Base-by-base conservation (phyloP, 2,329 filamentous ascomycete species). In the Aspergillus hortae region DNA sequence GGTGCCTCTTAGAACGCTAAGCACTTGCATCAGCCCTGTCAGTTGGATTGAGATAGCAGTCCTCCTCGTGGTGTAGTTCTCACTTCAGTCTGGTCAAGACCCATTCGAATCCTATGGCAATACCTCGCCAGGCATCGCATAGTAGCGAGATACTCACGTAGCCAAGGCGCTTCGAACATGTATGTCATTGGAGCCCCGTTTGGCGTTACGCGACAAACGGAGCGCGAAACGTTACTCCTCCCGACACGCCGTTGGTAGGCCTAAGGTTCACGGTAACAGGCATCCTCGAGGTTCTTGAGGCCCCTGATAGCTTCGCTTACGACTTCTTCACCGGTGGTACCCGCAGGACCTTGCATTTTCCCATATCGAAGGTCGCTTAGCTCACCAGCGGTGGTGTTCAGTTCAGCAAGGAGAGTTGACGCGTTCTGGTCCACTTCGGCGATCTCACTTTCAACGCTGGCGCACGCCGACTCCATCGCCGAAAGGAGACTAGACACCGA, bases 291-390 rank as follows among this genome's bases (percentile, higher is more conserved):
- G 55, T 80, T 78, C 55, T 77, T 74, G 33, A 94, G 74, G 5
- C 86, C 86, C 44, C 86, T 81, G 15, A 90, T 73, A 27, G 90
- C 81, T 58, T 91, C 86, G 44, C 83, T 79, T 23, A 77, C 78
- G 30, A 92, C 72, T 53, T 83, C 78, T 19, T 78, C 69, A 21
- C 56, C 58, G 56, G 88, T 87, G 33, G 82, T 79, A 10, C 70
- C 73, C 19, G 70, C 67, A 21, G 74, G 67, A 21, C 72, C 73
- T 36, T 72, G 70, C 52, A 94, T 80, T 50, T 85, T 85, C 35
- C 91, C 90, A 63, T 94, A 92, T 43, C 89, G 84, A 50, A 95
- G 77, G 70, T 95, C 89, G 69, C 90, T 95, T 67, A 96, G 74
- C 44, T 82, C 83, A 30, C 87, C 87, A 14, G 94, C 80, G 0